Evolutionary conservation across 1,284 basidiomycete species (phyloP).

Genomic region (Cryptococcus sp.): DNA sequence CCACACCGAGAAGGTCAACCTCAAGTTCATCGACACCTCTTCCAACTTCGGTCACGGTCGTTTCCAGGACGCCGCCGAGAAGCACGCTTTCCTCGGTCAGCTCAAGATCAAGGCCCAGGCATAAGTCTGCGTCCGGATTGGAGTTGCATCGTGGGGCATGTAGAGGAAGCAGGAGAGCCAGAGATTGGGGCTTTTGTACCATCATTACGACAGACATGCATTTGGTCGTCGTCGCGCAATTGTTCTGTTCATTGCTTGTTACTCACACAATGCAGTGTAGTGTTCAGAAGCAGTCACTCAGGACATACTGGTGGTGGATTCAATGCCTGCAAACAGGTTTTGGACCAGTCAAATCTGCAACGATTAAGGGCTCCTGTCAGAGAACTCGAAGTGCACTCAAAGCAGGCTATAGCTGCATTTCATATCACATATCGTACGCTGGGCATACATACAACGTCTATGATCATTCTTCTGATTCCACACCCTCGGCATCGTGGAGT

Average conservation of each 20-base stretch:
- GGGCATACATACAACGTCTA: no score
- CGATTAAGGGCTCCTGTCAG: not conserved
- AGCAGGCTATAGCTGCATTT: not conserved
- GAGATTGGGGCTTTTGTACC: not conserved
- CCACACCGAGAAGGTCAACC: constrained; percentile 78
- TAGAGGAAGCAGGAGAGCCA: not conserved
- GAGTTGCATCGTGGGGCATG: not conserved
- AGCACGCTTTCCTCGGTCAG: constrained; percentile 85
- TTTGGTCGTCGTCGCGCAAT: not conserved
- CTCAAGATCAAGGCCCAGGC: constrained; percentile 53
- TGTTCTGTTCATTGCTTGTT: not conserved
- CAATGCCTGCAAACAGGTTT: not conserved
- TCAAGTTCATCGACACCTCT: constrained; percentile 97
- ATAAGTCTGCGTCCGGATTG: constrained; percentile 12
- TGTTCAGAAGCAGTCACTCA: not conserved
- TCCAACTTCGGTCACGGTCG: constrained; percentile 66
- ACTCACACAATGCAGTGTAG: not conserved
- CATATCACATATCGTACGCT: not conserved
- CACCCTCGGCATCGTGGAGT: no score
- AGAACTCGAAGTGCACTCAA: not conserved
- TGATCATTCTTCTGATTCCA: no score
- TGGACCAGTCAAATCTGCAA: not conserved
- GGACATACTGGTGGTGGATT: not conserved
- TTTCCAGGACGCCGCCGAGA: constrained; percentile 94
- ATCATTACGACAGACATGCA: constrained; percentile 2